Evolutionary conservation across 2,329 filamentous ascomycete genomes (phyloP), one percentile per base, ranked within the genome.

Genomic region (Mycosphaerella arachidis): DNA sequence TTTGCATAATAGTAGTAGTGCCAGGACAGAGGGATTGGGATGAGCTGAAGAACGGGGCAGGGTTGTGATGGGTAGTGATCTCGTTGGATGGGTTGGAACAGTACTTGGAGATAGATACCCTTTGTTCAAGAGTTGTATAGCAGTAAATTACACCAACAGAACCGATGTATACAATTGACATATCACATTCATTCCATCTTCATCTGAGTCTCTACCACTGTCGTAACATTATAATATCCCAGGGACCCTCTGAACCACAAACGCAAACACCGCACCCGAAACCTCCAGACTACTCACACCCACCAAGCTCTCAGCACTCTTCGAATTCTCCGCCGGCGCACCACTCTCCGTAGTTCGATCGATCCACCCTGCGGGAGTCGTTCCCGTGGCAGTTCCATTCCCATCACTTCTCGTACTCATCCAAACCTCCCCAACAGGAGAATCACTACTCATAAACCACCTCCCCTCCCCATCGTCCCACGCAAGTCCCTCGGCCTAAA

Each of bases 1-100:
- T 68, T 79, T 95, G 70, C 90, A 88, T 72, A 81, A 92, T 54
- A 87, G 88, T 31, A 87, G 86, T 45, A 31, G 35, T 27, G 33
- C 13, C 12, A n/a, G 33, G 31, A 16, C 48, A 20, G 53, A 46
- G 40, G n/a, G 13, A 3, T 24, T 2, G 24, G 3, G 24, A 3
- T 24, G 24, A 24, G 3, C 3, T 24, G 24, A 24, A 24, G 24
- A 24, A 24, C 24, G 24, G 24, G 24, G 24, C 24, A 24, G 24
- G 24, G 24, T 24, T 24, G 24, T 24, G 24, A 24, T 24, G 24
- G 24, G 24, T 24, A 2, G 24, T 24, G 24, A 24, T 24, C 3
- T 24, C 24, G 24, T 24, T 24, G 24, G 24, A 24, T 24, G 24
- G 24, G 24, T 24, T 24, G 24, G 24, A 24, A 24, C 24, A 24